phyloP scores from a whole-genome alignment of 2,329 filamentous ascomycete genomes.

The Aspergillus pseudonomiae region DNA sequence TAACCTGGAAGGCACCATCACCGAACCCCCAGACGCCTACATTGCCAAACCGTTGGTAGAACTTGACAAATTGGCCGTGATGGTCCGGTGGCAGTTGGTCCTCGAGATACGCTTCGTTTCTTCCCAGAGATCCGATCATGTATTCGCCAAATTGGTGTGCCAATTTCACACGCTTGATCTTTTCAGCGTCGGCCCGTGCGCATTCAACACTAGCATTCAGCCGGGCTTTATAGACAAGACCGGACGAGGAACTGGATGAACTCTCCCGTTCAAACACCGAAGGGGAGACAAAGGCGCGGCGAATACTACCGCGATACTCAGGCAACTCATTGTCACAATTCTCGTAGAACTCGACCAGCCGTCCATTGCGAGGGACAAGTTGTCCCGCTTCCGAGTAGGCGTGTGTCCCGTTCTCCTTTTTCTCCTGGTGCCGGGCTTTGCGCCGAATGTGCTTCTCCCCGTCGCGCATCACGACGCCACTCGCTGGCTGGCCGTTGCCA shows the following conservation, averaged over 20 bases:
- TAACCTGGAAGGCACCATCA: slow-evolving; percentile 51
- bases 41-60: slow-evolving; percentile 55
- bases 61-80: slow-evolving; percentile 50
- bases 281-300: slow-evolving; percentile 44
- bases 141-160: slow-evolving; percentile 56
- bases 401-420: slow-evolving; percentile 26
- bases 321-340: slow-evolving; percentile 40
- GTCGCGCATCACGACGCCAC: slow-evolving; percentile 50
- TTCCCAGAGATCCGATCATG: slow-evolving; percentile 53
- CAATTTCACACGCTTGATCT: slow-evolving; percentile 51
- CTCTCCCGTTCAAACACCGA: slow-evolving; percentile 43
- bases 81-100: slow-evolving; percentile 29
- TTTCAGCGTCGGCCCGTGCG: slow-evolving; percentile 48
- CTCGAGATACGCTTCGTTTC: slow-evolving; percentile 36
- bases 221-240: slow-evolving; percentile 37
- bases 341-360: slow-evolving; percentile 53
- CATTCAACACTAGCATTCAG: slow-evolving; percentile 34
- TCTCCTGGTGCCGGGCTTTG: slow-evolving; percentile 45
- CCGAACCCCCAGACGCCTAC: slow-evolving; percentile 58
- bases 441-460: slow-evolving; percentile 51
- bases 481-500: slow-evolving; percentile 47
- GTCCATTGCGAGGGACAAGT: slow-evolving; percentile 46
- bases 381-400: slow-evolving; percentile 47
- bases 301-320: slow-evolving; percentile 40
- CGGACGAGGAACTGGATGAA: slow-evolving; percentile 27